Evolutionary conservation across 2,329 filamentous ascomycete genomes (phyloP).

Genomic region (Huntiella moniliformis): DNA sequence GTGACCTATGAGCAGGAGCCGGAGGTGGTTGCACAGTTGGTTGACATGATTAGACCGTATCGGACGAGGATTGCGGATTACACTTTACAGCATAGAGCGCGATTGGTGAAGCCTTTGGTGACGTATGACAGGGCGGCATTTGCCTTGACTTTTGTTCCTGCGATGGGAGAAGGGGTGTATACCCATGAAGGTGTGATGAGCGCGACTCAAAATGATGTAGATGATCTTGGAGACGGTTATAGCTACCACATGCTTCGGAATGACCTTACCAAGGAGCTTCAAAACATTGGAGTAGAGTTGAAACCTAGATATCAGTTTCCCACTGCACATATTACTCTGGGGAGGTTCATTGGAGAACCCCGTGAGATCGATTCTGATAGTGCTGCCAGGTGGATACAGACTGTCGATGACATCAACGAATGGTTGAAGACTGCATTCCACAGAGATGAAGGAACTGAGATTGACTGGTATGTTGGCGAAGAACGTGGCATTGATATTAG

Average conservation of each 20-base stretch:
- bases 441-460: conserved; percentile 47
- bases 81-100: conserved; percentile 46
- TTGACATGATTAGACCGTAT: conserved; percentile 35
- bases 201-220: conserved; percentile 13
- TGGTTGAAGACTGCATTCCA: conserved; percentile 37
- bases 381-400: conserved; percentile 49
- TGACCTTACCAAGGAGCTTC: conserved; percentile 49
- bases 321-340: conserved; percentile 77
- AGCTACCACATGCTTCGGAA: conserved; percentile 81
- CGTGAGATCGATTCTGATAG: conserved; percentile 23
- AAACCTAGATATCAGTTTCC: conserved; percentile 59
- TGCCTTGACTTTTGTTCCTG: conserved; percentile 73
- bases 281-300: conserved; percentile 45
- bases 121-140: conserved; percentile 74
- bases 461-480: conserved; percentile 73
- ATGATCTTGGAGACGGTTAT: conserved; percentile 41
- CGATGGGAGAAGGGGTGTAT: conserved; percentile 37
- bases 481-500: conserved; percentile 63
- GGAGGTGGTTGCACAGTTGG: conserved; percentile 45
- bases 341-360: conserved; percentile 43
- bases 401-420: conserved; percentile 57
- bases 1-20: conserved; percentile 61
- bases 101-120: conserved; percentile 64
- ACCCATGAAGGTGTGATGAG: neutral
- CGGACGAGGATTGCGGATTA: conserved; percentile 46